Conservation (phyloP, 352 stramenopile species). For the Phytophthora cactorum region DNA sequence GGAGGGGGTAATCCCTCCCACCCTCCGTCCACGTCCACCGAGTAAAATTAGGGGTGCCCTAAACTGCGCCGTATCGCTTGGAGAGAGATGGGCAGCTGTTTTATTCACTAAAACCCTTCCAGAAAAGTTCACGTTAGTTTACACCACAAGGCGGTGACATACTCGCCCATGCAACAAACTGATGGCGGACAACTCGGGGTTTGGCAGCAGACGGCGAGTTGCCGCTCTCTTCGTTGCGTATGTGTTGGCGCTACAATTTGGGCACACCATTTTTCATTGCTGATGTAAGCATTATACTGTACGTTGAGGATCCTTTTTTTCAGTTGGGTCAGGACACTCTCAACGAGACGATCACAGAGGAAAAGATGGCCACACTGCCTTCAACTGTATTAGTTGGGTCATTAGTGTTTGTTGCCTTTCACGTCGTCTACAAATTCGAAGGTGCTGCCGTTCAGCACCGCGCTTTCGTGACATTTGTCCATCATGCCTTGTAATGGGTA, state of each 20-base stretch:
- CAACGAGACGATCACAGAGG: slow-evolving; percentile 17
- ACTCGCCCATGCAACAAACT: slow-evolving; percentile 1
- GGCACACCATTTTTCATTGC: no score
- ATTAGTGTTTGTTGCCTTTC: background rate
- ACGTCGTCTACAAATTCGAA: background rate
- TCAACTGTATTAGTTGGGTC: background rate
- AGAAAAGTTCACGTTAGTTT: slow-evolving; percentile 16
- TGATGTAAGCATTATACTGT: no score
- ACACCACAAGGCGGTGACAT: slow-evolving; percentile 6
- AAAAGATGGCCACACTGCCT: slow-evolving; percentile 9
- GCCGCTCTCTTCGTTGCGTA: background rate
- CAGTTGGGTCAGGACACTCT: background rate
- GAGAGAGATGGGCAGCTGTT: slow-evolving; percentile 12
- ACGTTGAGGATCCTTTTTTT: no score
- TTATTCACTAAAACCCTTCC: slow-evolving; percentile 17
- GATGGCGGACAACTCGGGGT: background rate
- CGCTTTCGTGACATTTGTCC: background rate
- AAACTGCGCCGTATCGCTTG: background rate
- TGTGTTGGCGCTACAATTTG: background rate
- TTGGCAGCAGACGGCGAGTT: background rate
- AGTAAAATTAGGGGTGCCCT: no score
- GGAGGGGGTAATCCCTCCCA: no score
- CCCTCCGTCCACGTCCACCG: no score
- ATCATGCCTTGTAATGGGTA: slow-evolving; percentile 1
- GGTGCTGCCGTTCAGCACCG: background rate